A percentile compares a stretch with the other conserved stretches of the same genome.
Conservation (phyloP, 805 yeast species). For the Ogataea nonfermentans region DNA sequence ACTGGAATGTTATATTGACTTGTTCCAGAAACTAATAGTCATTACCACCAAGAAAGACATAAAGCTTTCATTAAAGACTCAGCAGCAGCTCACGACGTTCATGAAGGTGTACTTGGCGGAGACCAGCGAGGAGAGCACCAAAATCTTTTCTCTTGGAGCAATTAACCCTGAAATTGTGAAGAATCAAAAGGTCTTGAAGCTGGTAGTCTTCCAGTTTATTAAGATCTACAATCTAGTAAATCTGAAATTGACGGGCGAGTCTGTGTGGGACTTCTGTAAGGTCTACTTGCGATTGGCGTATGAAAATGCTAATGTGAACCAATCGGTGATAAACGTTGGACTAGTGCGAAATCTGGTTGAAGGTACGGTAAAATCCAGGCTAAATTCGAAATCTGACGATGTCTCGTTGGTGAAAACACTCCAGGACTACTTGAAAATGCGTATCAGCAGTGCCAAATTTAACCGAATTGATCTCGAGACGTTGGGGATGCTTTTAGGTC, state of each 20-base stretch:
- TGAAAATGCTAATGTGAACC: constrained; percentile 29
- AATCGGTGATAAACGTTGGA: constrained; percentile 30
- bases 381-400: constrained; percentile 50
- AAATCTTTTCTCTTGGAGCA: constrained; percentile 66
- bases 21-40: constrained; percentile 46
- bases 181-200: constrained; percentile 49
- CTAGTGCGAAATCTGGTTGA: constrained; percentile 52
- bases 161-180: constrained; percentile 64
- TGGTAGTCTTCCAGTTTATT: constrained; percentile 49
- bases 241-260: constrained; percentile 55
- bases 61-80: constrained; percentile 49
- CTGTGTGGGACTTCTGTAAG: constrained; percentile 62
- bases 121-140: constrained; percentile 57
- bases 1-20: constrained; percentile 57
- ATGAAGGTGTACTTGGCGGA: constrained; percentile 58
- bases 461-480: constrained; percentile 43
- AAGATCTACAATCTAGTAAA: constrained; percentile 53
- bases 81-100: constrained; percentile 57
- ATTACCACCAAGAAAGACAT: constrained; percentile 26
- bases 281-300: constrained; percentile 45
- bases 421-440: constrained; percentile 50
- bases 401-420: constrained; percentile 43
- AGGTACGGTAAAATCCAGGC: constrained; percentile 49
- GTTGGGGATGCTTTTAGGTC: constrained; percentile 47
- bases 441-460: constrained; percentile 49